Percentiles rank a stretch among this genome's conserved stretches.
phyloP scores from a whole-genome alignment of 805 yeast genomes.

The Candida germanica region DNA sequence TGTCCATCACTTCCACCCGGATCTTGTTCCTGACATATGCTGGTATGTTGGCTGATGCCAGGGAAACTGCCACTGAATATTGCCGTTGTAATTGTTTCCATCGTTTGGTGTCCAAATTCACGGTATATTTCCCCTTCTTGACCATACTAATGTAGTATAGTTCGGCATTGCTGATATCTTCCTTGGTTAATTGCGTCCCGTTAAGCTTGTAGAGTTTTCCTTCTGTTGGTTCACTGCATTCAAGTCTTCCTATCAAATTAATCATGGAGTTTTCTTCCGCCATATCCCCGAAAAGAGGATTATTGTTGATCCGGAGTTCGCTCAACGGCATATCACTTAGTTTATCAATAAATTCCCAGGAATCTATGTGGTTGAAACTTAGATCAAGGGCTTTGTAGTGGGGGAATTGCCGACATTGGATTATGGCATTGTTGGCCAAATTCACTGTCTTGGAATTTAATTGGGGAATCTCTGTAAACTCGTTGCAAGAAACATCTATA shows the following conservation, averaged over 20 bases:
- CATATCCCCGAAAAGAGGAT: constrained; percentile 44
- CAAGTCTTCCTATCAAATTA: constrained; percentile 45
- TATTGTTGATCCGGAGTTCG: constrained; percentile 48
- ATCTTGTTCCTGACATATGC: constrained; percentile 13
- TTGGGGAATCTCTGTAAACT: constrained; percentile 28
- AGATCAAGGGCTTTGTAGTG: constrained; percentile 40
- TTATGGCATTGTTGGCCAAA: constrained; percentile 11
- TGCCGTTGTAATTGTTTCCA: constrained; percentile 44
- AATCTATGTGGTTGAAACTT: constrained; percentile 44
- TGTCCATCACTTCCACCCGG: constrained; percentile 7
- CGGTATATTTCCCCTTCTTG: constrained; percentile 18
- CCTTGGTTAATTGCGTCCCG: constrained; percentile 49
- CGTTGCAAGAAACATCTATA: constrained; percentile 43
- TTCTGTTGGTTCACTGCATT: constrained; percentile 12
- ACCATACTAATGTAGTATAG: constrained; percentile 60
- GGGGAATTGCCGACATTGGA: background rate
- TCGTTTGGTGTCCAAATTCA: constrained; percentile 19
- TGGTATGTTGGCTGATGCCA: background rate
- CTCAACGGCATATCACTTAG: constrained; percentile 38
- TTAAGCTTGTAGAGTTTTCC: constrained; percentile 39
- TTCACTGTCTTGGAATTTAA: constrained; percentile 15
- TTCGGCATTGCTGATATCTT: constrained; percentile 63
- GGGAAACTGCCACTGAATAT: constrained; percentile 22
- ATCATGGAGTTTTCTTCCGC: constrained; percentile 31
- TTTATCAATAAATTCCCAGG: constrained; percentile 49